phyloP scores from a whole-genome alignment of 805 yeast genomes.

The Grigorovia transvaalensis region DNA sequence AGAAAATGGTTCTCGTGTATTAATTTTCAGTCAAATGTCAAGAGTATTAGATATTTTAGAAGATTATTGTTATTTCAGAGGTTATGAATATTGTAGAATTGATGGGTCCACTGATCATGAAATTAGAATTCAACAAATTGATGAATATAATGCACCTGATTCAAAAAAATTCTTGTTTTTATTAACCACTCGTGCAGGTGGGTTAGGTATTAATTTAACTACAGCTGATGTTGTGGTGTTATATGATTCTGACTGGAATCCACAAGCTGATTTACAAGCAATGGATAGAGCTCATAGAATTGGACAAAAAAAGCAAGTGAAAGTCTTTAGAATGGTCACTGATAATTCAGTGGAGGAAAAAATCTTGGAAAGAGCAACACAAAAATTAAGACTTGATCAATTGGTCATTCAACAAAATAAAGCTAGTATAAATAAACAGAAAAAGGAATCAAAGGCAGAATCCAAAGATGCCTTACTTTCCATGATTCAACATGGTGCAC shows the following conservation, averaged over 20 bases:
- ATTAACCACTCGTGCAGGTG: constrained; percentile 82
- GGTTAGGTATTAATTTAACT: constrained; percentile 75
- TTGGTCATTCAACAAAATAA: constrained; percentile 75
- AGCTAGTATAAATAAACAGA: constrained; percentile 16
- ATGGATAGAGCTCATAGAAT: constrained; percentile 87
- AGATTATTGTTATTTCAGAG: constrained; percentile 65
- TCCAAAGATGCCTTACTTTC: constrained; percentile 64
- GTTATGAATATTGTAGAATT: constrained; percentile 62
- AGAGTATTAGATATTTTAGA: constrained; percentile 71
- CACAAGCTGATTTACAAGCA: constrained; percentile 81
- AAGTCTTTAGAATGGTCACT: constrained; percentile 66
- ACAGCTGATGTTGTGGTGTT: constrained; percentile 70
- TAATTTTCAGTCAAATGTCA: constrained; percentile 78
- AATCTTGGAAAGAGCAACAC: constrained; percentile 72
- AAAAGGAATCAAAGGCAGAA: constrained; percentile 24
- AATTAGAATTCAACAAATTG: constrained; percentile 66
- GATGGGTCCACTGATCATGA: constrained; percentile 78
- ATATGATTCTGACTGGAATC: constrained; percentile 81
- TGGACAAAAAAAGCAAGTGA: constrained; percentile 78
- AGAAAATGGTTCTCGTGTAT: constrained; percentile 64
- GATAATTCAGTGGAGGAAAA: constrained; percentile 80
- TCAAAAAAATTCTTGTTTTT: constrained; percentile 64
- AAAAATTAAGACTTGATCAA: constrained; percentile 67
- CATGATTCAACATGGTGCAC: constrained; percentile 81
- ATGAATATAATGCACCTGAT: constrained; percentile 68